phyloP scores from a whole-genome alignment of 257 asterid species.

The Solanum lycopersicoides region DNA sequence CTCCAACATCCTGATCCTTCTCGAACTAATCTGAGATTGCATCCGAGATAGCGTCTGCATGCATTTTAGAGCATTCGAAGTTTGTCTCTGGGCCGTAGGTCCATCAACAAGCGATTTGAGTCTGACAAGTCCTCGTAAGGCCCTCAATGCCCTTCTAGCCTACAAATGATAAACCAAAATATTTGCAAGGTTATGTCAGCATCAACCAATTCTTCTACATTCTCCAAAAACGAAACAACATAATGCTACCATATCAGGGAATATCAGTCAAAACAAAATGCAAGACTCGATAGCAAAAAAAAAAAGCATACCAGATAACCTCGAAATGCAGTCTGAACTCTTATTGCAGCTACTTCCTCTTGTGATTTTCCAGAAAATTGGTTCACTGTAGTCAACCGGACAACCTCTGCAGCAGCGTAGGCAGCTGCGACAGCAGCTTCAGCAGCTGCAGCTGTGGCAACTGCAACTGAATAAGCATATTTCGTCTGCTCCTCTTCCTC shows the following conservation, averaged over 20 bases:
- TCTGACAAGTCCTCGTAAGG: slow-evolving; percentile 87
- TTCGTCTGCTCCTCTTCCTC: slow-evolving; percentile 53
- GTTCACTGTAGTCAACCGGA: slow-evolving; percentile 25
- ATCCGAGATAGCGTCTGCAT: slow-evolving; percentile 84
- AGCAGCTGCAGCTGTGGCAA: slow-evolving; percentile 66
- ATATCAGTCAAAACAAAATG: neutral
- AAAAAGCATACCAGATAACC: slow-evolving; percentile 58
- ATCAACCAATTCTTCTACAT: neutral
- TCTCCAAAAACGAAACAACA: neutral
- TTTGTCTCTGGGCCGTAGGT: slow-evolving; percentile 72
- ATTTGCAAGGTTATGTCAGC: neutral
- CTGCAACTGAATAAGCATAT: slow-evolving; percentile 61
- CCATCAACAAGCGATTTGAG: slow-evolving; percentile 83
- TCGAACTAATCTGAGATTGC: slow-evolving; percentile 77
- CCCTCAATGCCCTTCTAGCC: slow-evolving; percentile 90
- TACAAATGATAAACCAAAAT: slow-evolving; percentile 14
- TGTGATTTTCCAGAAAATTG: slow-evolving; percentile 47
- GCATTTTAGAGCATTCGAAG: slow-evolving; percentile 70
- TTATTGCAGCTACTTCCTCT: slow-evolving; percentile 82
- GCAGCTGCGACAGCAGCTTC: slow-evolving; percentile 71
- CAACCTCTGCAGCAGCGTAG: slow-evolving; percentile 69
- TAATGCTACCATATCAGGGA: neutral
- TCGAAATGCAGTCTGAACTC: slow-evolving; percentile 85
- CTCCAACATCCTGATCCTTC: slow-evolving; percentile 80
- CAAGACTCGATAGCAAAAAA: neutral